A percentile compares a stretch with the other conserved stretches of the same genome.
Evolutionary conservation across 345 rosid genomes (phyloP).

Genomic region (Gossypium anomalum): DNA sequence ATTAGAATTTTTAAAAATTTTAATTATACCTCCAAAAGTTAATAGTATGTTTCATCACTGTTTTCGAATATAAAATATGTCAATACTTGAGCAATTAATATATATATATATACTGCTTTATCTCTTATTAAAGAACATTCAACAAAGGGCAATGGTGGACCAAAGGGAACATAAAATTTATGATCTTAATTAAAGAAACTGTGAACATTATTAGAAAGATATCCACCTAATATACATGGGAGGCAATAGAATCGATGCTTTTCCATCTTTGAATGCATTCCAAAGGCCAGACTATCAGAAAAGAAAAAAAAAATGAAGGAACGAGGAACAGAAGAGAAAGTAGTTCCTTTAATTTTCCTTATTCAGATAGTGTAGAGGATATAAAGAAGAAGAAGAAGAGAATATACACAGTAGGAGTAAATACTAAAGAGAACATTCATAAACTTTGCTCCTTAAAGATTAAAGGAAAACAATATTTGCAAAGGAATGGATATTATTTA

Average conservation of each 20-base stretch:
- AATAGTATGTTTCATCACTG: not conserved
- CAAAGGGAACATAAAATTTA: not conserved
- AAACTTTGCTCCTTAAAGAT: too few species aligned
- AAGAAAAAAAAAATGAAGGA: not conserved
- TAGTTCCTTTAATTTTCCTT: slow-evolving; percentile 7
- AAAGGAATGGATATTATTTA: too few species aligned
- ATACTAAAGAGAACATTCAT: not conserved
- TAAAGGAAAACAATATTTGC: too few species aligned
- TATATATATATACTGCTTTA: not conserved
- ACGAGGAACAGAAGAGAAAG: slow-evolving; percentile 7
- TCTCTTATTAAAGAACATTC: not conserved
- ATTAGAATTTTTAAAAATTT: too few species aligned
- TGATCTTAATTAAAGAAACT: not conserved
- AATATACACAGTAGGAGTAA: not conserved
- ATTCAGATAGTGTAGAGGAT: not conserved
- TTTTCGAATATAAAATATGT: not conserved
- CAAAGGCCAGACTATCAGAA: not conserved
- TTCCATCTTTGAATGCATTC: not conserved
- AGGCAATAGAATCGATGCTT: not conserved
- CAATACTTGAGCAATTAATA: not conserved
- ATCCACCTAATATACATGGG: not conserved
- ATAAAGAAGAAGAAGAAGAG: not conserved
- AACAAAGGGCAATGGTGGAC: slow-evolving; percentile 11
- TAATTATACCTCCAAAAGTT: not conserved
- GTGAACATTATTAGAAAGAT: not conserved